A percentile compares a stretch with the other conserved stretches of the same genome.
These are phyloP conservation scores for Phytophthora tentaculata DNA, from an alignment of 352 stramenopile species.

Conservation along the genomic window DNA sequence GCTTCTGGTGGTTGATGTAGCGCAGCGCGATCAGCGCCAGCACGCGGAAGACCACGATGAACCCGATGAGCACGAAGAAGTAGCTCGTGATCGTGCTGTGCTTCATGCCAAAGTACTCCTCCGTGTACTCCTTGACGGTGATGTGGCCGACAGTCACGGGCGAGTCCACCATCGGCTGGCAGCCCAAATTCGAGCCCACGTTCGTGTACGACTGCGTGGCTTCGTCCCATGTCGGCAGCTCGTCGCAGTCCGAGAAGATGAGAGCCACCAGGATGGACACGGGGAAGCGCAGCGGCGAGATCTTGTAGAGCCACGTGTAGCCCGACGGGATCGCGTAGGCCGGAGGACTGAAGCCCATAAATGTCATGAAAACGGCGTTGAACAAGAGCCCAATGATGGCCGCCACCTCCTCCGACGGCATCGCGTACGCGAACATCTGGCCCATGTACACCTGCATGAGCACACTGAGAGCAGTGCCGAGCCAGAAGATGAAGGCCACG, in stretches of 20 bases:
- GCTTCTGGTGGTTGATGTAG: neutral
- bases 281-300: slow-evolving; percentile 21
- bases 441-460: slow-evolving; percentile 69
- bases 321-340: slow-evolving; percentile 12
- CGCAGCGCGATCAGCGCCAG: slow-evolving; percentile 23
- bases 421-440: slow-evolving; percentile 69
- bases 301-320: slow-evolving; percentile 24
- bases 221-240: slow-evolving; percentile 16
- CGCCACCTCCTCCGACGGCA: slow-evolving; percentile 54
- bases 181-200: slow-evolving; percentile 4
- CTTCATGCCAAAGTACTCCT: slow-evolving; percentile 30
- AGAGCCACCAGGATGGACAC: slow-evolving; percentile 24
- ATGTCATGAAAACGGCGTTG: slow-evolving; percentile 53
- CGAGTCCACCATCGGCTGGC: slow-evolving; percentile 1
- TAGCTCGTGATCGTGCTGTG: slow-evolving; percentile 23
- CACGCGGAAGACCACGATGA: slow-evolving; percentile 39
- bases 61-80: slow-evolving; percentile 26
- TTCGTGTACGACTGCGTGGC: slow-evolving; percentile 2
- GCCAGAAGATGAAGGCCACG: slow-evolving; percentile 28
- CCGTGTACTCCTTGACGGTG: slow-evolving; percentile 27
- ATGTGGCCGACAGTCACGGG: slow-evolving; percentile 1
- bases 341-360: slow-evolving; percentile 31
- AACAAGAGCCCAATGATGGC: slow-evolving; percentile 48
- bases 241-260: slow-evolving; percentile 27
- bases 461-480: slow-evolving; percentile 28